phyloP scores from a whole-genome alignment of 2,329 filamentous ascomycete species.

The Hymenoscyphus linearis region DNA sequence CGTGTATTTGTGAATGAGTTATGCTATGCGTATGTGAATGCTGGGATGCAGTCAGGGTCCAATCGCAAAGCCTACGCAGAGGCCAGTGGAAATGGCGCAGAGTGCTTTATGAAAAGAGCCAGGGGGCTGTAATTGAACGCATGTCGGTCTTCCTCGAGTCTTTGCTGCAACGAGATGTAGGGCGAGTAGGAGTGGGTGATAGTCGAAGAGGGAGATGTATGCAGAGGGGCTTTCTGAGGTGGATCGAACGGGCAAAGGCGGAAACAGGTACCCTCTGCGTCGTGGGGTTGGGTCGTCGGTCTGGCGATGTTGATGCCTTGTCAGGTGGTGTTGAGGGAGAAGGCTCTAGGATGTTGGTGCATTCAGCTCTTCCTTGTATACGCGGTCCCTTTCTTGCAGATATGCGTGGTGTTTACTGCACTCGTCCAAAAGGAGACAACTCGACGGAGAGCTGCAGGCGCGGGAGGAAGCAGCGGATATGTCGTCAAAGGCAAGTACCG shows the following conservation, averaged over 20 bases:
- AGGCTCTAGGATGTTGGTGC: neutral
- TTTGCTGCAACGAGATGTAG: neutral
- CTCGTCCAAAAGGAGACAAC: neutral
- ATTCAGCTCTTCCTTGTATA: neutral
- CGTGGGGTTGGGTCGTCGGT: neutral
- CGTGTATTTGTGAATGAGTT: conserved; percentile 4
- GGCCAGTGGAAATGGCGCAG: conserved; percentile 12
- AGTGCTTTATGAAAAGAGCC: conserved; percentile 20
- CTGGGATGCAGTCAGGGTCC: conserved; percentile 13
- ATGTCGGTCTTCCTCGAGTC: conserved; percentile 19
- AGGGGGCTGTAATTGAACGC: conserved; percentile 23
- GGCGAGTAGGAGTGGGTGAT: neutral
- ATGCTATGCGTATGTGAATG: neutral
- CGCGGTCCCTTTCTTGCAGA: neutral
- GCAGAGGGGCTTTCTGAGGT: neutral
- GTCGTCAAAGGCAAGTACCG: neutral
- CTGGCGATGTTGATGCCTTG: neutral
- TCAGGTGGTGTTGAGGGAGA: neutral
- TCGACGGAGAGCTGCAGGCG: neutral
- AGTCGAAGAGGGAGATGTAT: neutral
- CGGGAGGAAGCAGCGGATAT: neutral
- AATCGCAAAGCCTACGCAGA: conserved; percentile 19
- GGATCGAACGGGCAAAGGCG: neutral
- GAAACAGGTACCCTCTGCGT: neutral
- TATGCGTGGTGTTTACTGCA: neutral